Evolutionary conservation across 495 filamentous ascomycete genomes (phyloP), one percentile per base, ranked within the genome.

Genomic region (Aspergillus diversus): DNA sequence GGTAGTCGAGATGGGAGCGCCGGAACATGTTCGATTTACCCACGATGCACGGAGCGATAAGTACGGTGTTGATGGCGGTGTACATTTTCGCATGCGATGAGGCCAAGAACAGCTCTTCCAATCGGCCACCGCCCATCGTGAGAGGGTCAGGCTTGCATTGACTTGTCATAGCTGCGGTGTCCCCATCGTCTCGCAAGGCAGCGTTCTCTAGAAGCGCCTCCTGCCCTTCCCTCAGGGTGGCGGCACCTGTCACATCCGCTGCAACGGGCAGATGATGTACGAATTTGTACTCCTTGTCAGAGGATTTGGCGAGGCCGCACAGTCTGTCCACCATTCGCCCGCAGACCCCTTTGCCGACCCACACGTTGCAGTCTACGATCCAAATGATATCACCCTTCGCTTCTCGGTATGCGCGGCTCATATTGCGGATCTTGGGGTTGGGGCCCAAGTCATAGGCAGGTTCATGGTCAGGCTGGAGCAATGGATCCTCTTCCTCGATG

Each of bases 21-120:
- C 95, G 90, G 80, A 98, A 98, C 90, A 99, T 96, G 76, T 95
- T 98, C 57, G 91, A 96, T 77, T 99, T 99, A 32, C 95, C 95
- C 6, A 98, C 90, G 58, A 96, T 91, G 74, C 96, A 98, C 6
- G 96, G 93, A 0, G 95, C 94, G 60, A 98, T 79, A 16, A 88
- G 81, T 31, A 97, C 90, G 6, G 93, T 92, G 79, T 97, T 97
- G 83, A 98, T 98, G 60, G 94, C 95, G 21, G 89, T 90, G 79
- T 99, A 99, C 83, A 99, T 97, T 69, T 99, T 99, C 56, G 93
- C 93, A 75, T 99, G 96, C 0, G 92, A 89, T 8, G 92, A 93
- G 1, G 93, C 89, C 79, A 97, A 86, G 78, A 99, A 99, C 73
- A 91, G 84, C 69, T 98, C 94, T 69, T 99, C 96, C 0, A 99